Evolutionary conservation across 208 protist species (phyloP).

Genomic region (Sergeia podlipaevii): DNA sequence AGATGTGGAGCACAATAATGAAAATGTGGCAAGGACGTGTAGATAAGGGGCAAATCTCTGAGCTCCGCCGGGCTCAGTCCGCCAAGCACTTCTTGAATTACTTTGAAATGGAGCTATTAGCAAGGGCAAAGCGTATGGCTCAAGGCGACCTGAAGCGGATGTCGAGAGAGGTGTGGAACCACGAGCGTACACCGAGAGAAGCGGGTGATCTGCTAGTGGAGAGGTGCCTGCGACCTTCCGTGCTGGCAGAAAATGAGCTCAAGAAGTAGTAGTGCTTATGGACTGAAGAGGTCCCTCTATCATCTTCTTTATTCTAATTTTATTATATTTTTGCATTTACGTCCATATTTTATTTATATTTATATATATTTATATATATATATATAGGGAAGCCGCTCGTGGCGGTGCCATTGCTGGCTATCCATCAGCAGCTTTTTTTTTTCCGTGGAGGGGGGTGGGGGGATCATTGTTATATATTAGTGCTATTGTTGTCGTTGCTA

Average conservation of each 20-base stretch:
- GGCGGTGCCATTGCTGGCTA: no score
- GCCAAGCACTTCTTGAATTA: constrained; percentile 51
- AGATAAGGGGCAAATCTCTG: constrained; percentile 25
- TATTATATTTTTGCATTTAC: no score
- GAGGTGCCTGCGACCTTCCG: constrained; percentile 16
- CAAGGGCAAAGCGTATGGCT: constrained; percentile 30
- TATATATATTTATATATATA: no score
- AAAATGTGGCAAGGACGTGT: constrained; percentile 28
- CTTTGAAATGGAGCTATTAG: constrained; percentile 46
- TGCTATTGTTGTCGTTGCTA: no score
- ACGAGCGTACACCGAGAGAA: constrained; percentile 35
- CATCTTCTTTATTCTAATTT: no score
- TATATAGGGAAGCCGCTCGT: no score
- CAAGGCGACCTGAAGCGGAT: constrained; percentile 19
- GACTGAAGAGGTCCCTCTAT: background rate
- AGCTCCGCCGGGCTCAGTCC: constrained; percentile 28
- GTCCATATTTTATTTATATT: no score
- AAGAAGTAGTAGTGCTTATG: background rate
- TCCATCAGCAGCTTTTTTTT: no score
- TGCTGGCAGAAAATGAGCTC: constrained; percentile 3
- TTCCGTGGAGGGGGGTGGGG: no score
- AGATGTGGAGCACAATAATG: constrained; percentile 34
- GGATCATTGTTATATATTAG: no score
- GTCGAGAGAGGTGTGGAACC: constrained; percentile 22
- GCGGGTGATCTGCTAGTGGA: constrained; percentile 32